Evolutionary conservation across 441 rosid genomes (phyloP).

Genomic region (Eruca vesicaria): DNA sequence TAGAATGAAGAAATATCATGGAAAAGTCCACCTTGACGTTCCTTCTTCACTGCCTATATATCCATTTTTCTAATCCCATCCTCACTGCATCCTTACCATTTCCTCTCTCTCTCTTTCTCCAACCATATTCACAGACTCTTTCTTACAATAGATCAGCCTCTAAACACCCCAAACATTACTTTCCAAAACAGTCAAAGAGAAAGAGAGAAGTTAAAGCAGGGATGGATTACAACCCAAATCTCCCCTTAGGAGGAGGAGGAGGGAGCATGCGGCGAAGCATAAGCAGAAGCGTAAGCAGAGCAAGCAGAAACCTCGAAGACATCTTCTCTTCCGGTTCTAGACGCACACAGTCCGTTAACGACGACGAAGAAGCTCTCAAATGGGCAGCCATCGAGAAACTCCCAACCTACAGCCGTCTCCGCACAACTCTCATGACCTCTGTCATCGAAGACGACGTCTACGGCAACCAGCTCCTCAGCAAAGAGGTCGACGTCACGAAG

Average conservation of each 20-base stretch:
- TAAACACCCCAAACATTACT: neutral
- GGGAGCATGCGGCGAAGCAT: slow-evolving; percentile 42
- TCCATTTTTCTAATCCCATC: neutral
- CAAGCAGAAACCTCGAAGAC: slow-evolving; percentile 61
- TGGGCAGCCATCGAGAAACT: slow-evolving; percentile 86
- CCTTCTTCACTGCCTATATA: slow-evolving; percentile 3
- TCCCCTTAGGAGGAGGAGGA: slow-evolving; percentile 31
- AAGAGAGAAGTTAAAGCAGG: neutral
- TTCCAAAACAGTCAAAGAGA: neutral
- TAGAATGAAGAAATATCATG: neutral
- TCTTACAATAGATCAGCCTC: neutral
- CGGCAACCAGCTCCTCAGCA: slow-evolving; percentile 30
- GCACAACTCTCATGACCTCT: slow-evolving; percentile 56
- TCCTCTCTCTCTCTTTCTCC: neutral
- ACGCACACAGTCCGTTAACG: slow-evolving; percentile 36
- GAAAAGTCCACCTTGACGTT: slow-evolving; percentile 23
- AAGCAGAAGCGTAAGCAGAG: slow-evolving; percentile 52
- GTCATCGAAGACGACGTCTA: slow-evolving; percentile 38
- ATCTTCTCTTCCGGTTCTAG: slow-evolving; percentile 35
- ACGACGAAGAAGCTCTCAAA: slow-evolving; percentile 75
- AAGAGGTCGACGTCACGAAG: slow-evolving; percentile 60
- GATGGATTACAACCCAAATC: slow-evolving; percentile 21
- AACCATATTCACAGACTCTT: neutral
- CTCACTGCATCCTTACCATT: neutral
- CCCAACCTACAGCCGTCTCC: slow-evolving; percentile 65